phyloP scores from a whole-genome alignment of 1,284 basidiomycete species.

The Tylopilus orsonianus region DNA sequence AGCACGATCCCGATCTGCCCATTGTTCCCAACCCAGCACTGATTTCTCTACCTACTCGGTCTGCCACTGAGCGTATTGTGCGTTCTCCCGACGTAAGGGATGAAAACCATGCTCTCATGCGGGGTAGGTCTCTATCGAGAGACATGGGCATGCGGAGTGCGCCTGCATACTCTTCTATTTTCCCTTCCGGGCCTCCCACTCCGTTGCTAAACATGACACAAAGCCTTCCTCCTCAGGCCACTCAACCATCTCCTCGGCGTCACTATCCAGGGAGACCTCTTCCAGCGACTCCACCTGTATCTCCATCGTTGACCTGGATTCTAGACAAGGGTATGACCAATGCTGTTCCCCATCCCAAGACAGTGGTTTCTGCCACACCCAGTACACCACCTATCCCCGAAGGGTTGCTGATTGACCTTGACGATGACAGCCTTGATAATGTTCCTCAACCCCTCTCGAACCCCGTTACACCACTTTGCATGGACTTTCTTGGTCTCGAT shows the following conservation, averaged over 20 bases:
- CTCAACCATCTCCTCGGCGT: constrained; percentile 27
- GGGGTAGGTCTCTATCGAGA: constrained; percentile 33
- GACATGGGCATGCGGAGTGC: constrained; percentile 35
- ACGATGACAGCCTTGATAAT: constrained; percentile 32
- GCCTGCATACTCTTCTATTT: constrained; percentile 35
- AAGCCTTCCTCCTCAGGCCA: constrained; percentile 24
- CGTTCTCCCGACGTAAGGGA: constrained; percentile 29
- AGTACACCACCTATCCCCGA: constrained; percentile 33
- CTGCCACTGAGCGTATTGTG: constrained; percentile 34
- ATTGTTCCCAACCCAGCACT: constrained; percentile 17
- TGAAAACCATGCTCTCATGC: constrained; percentile 31
- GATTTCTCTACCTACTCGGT: constrained; percentile 25
- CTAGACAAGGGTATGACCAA: constrained; percentile 28
- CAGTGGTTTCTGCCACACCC: constrained; percentile 20
- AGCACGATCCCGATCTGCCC: constrained; percentile 33
- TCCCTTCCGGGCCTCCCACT: constrained; percentile 33
- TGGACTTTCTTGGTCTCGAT: constrained; percentile 25
- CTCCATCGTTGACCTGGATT: constrained; percentile 35
- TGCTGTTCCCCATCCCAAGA: constrained; percentile 17
- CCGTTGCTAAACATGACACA: constrained; percentile 27
- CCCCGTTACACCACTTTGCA: constrained; percentile 15
- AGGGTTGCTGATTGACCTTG: constrained; percentile 35
- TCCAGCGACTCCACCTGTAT: constrained; percentile 33
- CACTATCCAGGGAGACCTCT: constrained; percentile 36
- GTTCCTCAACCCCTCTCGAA: constrained; percentile 6